Percentiles rank a stretch among this genome's conserved stretches.
Evolutionary conservation across 1,284 basidiomycete species (phyloP).

Genomic region (Prillingera fragicola): DNA sequence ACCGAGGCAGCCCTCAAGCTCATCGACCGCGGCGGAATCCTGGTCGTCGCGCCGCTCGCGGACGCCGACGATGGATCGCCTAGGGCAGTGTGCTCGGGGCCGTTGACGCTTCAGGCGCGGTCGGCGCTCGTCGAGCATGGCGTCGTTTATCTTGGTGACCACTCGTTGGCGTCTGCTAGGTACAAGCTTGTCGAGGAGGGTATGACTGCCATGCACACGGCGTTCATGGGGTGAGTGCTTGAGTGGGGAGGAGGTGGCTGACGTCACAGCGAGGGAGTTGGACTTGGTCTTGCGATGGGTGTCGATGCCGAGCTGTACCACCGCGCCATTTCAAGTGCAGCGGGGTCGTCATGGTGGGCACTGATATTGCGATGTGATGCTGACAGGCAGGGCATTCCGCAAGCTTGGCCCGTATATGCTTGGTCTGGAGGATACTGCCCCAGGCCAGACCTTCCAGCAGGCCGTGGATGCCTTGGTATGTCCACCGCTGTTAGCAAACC

Average conservation of each 20-base stretch:
- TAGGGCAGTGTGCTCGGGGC: not conserved
- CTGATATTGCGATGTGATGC: not conserved
- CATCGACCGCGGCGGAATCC: too few species aligned
- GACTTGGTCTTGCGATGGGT: not conserved
- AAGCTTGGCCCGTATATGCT: not conserved
- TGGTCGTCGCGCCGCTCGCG: too few species aligned
- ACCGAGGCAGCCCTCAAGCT: too few species aligned
- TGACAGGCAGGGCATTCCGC: not conserved
- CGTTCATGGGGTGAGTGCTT: not conserved
- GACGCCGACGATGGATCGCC: too few species aligned
- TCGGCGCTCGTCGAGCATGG: not conserved
- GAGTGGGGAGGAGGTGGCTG: too few species aligned
- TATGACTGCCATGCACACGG: not conserved
- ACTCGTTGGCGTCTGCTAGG: not conserved
- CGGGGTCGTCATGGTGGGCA: constrained; percentile 1
- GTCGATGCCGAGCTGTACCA: not conserved
- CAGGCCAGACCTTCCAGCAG: not conserved
- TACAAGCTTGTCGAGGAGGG: constrained; percentile 1
- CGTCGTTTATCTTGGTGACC: not conserved
- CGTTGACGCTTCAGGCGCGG: not conserved
- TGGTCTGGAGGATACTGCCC: not conserved
- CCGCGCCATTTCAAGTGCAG: not conserved
- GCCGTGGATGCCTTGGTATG: not conserved
- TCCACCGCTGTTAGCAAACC: too few species aligned
- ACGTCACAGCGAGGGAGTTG: not conserved